Conservation (phyloP, 1,284 basidiomycete species). For the Cutaneotrichosporon spelunceum region DNA sequence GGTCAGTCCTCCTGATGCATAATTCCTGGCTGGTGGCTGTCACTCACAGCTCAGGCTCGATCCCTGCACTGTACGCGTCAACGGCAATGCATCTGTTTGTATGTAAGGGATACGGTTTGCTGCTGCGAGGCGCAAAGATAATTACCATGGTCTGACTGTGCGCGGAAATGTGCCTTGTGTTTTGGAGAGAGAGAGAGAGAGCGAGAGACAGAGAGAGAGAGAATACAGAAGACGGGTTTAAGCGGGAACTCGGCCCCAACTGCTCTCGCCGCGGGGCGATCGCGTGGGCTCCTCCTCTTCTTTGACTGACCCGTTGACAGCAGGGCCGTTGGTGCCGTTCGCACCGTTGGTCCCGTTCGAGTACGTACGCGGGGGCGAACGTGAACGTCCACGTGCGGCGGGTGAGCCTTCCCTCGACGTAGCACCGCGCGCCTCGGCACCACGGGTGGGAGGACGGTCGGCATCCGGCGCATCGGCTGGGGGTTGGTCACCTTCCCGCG, state of each 20-base stretch:
- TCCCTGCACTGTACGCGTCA: background rate
- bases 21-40: background rate
- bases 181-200: no score
- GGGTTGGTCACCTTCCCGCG: background rate
- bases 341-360: background rate
- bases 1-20: background rate
- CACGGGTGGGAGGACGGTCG: background rate
- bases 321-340: slow-evolving; percentile 4
- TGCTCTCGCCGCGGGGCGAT: slow-evolving; percentile 1
- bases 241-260: slow-evolving; percentile 14
- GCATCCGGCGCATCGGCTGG: background rate
- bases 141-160: background rate
- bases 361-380: slow-evolving; percentile 11
- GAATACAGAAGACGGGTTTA: background rate
- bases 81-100: background rate
- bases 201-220: no score
- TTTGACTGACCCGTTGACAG: background rate
- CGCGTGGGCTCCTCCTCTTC: slow-evolving; percentile 6
- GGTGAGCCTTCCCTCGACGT: background rate
- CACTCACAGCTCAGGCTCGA: background rate
- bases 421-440: background rate
- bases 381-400: slow-evolving; percentile 4
- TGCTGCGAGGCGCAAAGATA: background rate
- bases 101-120: background rate
- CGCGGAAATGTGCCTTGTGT: no score